These are phyloP conservation scores for Auricularia sp. DNA, from an alignment of 768 basidiomycete genomes.

Conservation along the genomic window DNA sequence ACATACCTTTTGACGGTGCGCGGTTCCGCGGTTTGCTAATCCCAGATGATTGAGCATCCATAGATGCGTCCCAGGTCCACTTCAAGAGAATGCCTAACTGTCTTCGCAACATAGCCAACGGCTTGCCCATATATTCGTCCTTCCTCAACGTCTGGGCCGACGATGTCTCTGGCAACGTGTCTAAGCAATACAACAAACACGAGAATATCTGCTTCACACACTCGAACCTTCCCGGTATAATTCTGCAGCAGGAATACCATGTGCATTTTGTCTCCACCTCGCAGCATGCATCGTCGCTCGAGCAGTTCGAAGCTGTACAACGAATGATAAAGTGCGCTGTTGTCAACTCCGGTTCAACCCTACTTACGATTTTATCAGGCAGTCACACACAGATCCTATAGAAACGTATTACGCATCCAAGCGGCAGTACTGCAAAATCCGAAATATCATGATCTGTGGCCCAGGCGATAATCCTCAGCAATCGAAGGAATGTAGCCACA, in stretches of 20 bases:
- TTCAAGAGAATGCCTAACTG: conserved; percentile 8
- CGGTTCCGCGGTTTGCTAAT: too few relatives aligned
- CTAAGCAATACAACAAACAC: conserved; percentile 21
- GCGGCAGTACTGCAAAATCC: conserved; percentile 1
- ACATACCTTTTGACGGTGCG: not conserved
- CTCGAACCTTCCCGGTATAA: conserved; percentile 24
- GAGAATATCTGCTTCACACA: conserved; percentile 32
- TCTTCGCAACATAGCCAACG: conserved; percentile 5
- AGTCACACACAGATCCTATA: conserved; percentile 7
- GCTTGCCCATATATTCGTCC: conserved; percentile 19
- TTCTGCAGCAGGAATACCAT: conserved; percentile 29
- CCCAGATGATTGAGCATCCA: too few relatives aligned
- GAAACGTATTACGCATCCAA: conserved; percentile 6
- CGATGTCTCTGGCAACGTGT: conserved; percentile 34
- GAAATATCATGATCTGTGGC: conserved; percentile 2
- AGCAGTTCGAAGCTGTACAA: conserved; percentile 29
- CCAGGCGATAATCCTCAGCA: conserved; percentile 16
- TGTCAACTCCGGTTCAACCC: conserved; percentile 36
- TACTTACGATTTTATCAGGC: conserved; percentile 1
- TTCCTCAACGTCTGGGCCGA: conserved; percentile 36
- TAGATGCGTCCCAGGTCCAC: not conserved
- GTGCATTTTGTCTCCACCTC: conserved; percentile 33
- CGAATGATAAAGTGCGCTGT: conserved; percentile 28
- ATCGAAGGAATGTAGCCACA: conserved; percentile 13
- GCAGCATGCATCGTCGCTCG: conserved; percentile 24